Evolutionary conservation across 2,329 filamentous ascomycete species (phyloP).

Genomic region (Xylariaceae sp.): DNA sequence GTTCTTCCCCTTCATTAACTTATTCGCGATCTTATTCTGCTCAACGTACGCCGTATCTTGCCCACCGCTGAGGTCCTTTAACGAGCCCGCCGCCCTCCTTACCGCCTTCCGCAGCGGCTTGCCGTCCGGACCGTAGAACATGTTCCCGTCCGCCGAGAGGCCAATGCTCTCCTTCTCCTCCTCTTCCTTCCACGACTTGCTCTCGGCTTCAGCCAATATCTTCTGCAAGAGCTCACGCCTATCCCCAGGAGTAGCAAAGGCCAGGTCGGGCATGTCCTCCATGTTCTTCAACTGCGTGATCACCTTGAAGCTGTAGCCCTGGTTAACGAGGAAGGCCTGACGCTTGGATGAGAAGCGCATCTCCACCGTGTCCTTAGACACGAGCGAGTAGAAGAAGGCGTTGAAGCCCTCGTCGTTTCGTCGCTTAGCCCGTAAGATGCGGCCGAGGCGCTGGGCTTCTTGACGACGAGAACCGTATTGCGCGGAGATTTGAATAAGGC

Average conservation of each 20-base stretch:
- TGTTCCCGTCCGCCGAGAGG: constrained; percentile 29
- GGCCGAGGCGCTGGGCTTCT: constrained; percentile 89
- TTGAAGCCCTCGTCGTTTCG: constrained; percentile 98
- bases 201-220: constrained; percentile 85
- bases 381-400: constrained; percentile 96
- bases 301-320: constrained; percentile 98
- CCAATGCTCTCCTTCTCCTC: constrained; percentile 57
- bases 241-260: constrained; percentile 77
- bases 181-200: constrained; percentile 63
- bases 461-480: constrained; percentile 97
- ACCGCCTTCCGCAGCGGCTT: constrained; percentile 65
- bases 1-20: constrained; percentile 63
- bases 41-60: constrained; percentile 97
- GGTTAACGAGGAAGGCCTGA: constrained; percentile 95
- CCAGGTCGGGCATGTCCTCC: constrained; percentile 77
- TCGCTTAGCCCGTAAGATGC: constrained; percentile 91
- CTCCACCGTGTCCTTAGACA: constrained; percentile 95
- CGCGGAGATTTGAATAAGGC: constrained; percentile 94
- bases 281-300: constrained; percentile 95
- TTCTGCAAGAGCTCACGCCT: constrained; percentile 85
- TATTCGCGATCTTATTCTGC: constrained; percentile 73
- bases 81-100: constrained; percentile 78
- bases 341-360: constrained; percentile 98
- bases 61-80: constrained; percentile 85
- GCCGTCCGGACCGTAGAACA: too few species aligned